These are phyloP conservation scores for Leishmania guyanensis DNA, from an alignment of 208 protist species.

Conservation along the genomic window DNA sequence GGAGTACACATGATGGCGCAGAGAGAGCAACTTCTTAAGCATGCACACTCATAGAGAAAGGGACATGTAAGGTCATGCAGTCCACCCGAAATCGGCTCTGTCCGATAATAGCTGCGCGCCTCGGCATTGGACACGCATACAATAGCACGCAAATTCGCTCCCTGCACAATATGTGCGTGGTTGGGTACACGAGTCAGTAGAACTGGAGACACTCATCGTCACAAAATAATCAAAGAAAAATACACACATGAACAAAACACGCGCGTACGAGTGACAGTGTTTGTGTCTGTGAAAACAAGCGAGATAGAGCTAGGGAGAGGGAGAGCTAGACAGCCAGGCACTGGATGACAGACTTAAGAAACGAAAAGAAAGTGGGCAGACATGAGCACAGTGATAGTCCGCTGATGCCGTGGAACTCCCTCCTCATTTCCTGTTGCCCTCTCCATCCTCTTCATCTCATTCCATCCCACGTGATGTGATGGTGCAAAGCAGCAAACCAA, in stretches of 20 bases:
- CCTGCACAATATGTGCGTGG: neutral
- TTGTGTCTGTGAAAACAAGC: neutral
- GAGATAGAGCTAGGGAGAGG: neutral
- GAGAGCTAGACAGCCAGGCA: neutral
- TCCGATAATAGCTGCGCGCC: neutral
- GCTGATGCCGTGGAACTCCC: neutral
- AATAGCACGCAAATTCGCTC: neutral
- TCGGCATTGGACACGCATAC: neutral
- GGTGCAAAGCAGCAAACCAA: neutral
- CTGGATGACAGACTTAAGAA: neutral
- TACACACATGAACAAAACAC: neutral
- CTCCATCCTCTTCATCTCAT: neutral
- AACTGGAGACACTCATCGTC: neutral
- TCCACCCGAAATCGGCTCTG: neutral
- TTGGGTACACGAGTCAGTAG: neutral
- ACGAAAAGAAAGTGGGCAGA: neutral
- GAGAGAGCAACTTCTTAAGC: neutral
- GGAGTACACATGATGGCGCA: neutral
- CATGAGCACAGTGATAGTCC: neutral
- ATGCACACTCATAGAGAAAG: neutral
- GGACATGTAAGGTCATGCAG: neutral
- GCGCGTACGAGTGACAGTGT: neutral
- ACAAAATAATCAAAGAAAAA: neutral
- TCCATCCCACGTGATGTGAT: neutral
- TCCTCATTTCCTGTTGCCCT: neutral